A percentile compares a stretch with the other conserved stretches of the same genome.
Evolutionary conservation across 1,284 basidiomycete genomes (phyloP).

Genomic region (Erythrobasidium hasegawianum): DNA sequence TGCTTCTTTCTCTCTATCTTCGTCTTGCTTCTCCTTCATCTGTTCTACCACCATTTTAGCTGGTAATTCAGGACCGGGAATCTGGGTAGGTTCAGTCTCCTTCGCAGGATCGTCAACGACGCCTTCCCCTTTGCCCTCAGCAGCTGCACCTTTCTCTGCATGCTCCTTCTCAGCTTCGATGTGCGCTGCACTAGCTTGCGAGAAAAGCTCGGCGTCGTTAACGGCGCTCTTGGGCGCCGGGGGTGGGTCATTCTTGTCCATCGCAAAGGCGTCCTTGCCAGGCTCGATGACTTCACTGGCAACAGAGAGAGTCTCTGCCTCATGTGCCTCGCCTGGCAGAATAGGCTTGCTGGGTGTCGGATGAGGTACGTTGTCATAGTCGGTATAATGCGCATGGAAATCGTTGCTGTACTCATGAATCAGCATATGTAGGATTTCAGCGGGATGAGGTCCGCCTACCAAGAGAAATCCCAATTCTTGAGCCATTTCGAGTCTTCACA

Average conservation of each 20-base stretch:
- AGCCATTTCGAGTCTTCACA: constrained; percentile 79
- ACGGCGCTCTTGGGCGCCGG: constrained; percentile 18
- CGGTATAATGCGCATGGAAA: constrained; percentile 29
- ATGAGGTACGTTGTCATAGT: constrained; percentile 23
- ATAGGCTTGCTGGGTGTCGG: constrained; percentile 27
- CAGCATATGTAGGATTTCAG: background rate
- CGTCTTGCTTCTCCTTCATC: constrained; percentile 21
- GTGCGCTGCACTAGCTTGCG: constrained; percentile 21
- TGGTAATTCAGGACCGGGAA: constrained; percentile 24
- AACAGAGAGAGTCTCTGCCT: constrained; percentile 19
- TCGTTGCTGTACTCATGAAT: constrained; percentile 12
- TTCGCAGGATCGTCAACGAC: background rate
- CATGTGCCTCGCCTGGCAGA: constrained; percentile 8
- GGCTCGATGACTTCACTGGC: constrained; percentile 21
- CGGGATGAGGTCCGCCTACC: constrained; percentile 53
- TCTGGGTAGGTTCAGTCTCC: constrained; percentile 28
- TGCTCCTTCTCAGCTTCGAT: constrained; percentile 32
- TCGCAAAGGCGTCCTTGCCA: constrained; percentile 28
- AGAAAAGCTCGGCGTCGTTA: constrained; percentile 8
- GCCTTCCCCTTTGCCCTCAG: background rate
- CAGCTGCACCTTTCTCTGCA: constrained; percentile 1
- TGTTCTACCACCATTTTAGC: background rate
- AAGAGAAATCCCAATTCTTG: constrained; percentile 93
- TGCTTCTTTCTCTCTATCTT: constrained; percentile 28
- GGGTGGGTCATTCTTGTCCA: constrained; percentile 16